phyloP scores from a whole-genome alignment of 2,329 filamentous ascomycete species.

The Monilinia vaccinii-corymbosi region DNA sequence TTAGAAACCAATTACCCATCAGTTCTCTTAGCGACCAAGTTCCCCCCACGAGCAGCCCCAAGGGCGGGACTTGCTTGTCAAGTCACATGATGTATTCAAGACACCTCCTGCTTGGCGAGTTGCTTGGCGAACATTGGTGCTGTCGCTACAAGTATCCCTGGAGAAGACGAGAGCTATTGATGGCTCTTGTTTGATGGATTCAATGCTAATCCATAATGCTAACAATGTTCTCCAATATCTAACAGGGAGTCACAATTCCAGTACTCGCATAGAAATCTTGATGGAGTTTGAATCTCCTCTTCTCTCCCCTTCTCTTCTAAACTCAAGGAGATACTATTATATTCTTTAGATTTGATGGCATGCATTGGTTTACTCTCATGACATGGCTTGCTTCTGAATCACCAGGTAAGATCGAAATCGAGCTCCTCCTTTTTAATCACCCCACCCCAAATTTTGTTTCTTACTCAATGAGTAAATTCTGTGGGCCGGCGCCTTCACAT shows the following conservation, averaged over 20 bases:
- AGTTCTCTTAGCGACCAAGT: background rate
- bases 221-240: background rate
- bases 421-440: background rate
- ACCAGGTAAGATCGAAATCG: background rate
- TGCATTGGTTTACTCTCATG: background rate
- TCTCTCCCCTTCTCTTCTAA: too few relatives aligned
- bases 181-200: background rate
- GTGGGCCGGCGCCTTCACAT: background rate
- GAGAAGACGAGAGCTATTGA: background rate
- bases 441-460: background rate
- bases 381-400: too few relatives aligned
- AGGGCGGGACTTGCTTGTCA: background rate
- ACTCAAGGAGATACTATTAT: too few relatives aligned
- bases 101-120: background rate
- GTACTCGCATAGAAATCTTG: background rate
- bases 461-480: background rate
- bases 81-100: background rate
- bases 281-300: too few relatives aligned
- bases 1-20: background rate
- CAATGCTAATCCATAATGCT: background rate
- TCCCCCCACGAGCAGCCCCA: background rate
- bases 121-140: background rate
- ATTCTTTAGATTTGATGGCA: too few relatives aligned
- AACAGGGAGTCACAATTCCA: background rate
- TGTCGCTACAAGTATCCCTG: background rate